Evolutionary conservation across 2,329 filamentous ascomycete species (phyloP).

Genomic region (Aspergillus sp.): DNA sequence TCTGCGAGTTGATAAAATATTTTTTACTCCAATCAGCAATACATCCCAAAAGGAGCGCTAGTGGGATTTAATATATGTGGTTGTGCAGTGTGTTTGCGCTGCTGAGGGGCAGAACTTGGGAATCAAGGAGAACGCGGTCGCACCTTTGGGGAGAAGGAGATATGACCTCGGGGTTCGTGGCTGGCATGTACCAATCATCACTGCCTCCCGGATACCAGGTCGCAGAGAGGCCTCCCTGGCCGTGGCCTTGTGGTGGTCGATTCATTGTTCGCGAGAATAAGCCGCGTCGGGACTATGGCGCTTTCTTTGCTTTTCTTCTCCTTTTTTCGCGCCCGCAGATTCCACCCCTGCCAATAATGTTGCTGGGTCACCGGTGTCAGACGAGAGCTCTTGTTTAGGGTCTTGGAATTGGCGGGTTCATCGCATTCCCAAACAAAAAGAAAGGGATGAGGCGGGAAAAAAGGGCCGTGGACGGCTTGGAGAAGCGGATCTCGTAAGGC

Average conservation of each 20-base stretch:
- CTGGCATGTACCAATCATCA: constrained; percentile 65
- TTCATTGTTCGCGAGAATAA: constrained; percentile 31
- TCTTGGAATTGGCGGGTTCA: constrained; percentile 9
- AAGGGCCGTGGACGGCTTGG: background rate
- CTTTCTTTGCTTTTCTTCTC: constrained; percentile 13
- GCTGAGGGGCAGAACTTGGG: constrained; percentile 10
- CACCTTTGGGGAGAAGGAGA: constrained; percentile 71
- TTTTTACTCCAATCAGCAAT: constrained; percentile 26
- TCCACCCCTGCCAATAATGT: constrained; percentile 15
- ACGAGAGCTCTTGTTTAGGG: constrained; percentile 11
- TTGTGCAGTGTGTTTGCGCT: constrained; percentile 1
- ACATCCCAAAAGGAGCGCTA: constrained; percentile 16
- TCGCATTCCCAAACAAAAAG: constrained; percentile 4
- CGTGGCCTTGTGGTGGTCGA: constrained; percentile 37
- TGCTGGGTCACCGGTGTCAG: constrained; percentile 8
- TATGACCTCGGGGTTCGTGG: constrained; percentile 58
- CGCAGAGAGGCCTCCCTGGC: constrained; percentile 52
- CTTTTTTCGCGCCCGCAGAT: constrained; percentile 7
- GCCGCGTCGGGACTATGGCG: constrained; percentile 10
- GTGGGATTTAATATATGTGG: constrained; percentile 2
- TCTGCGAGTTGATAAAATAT: constrained; percentile 48
- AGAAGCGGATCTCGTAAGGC: constrained; percentile 3
- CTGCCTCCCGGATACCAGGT: constrained; percentile 68
- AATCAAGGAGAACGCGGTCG: constrained; percentile 21
- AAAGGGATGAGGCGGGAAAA: constrained; percentile 4